Conservation (phyloP, 169 alveolate species). For the Eimeria zaria region DNA sequence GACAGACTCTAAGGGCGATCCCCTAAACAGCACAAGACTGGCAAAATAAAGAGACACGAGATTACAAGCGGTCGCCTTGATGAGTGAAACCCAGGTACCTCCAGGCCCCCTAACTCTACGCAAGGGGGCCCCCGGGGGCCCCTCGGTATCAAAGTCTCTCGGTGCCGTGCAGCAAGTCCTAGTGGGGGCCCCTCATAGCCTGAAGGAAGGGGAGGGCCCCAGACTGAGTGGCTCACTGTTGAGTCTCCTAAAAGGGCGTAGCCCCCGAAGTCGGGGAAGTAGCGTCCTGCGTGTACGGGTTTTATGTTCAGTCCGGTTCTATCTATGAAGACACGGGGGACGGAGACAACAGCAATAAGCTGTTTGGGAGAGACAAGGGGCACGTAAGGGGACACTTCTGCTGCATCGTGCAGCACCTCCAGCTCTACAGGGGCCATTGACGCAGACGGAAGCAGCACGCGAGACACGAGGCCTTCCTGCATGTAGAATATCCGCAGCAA, state of each 20-base stretch:
- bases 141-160: too few relatives aligned
- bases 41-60: too few relatives aligned
- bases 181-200: background rate
- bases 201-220: too few relatives aligned
- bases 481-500: background rate
- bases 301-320: slow-evolving; percentile 91
- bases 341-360: slow-evolving; percentile 87
- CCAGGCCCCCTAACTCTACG: too few relatives aligned
- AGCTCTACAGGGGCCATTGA: slow-evolving; percentile 87
- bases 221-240: background rate
- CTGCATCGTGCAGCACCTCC: slow-evolving; percentile 87
- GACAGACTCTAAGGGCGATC: too few relatives aligned
- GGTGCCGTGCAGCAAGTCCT: too few relatives aligned
- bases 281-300: slow-evolving; percentile 87
- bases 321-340: slow-evolving; percentile 92
- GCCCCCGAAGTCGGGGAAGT: slow-evolving; percentile 89
- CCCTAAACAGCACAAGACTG: too few relatives aligned
- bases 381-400: slow-evolving; percentile 84
- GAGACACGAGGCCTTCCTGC: slow-evolving; percentile 84
- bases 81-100: too few relatives aligned
- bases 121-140: too few relatives aligned
- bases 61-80: too few relatives aligned
- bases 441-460: slow-evolving; percentile 82
- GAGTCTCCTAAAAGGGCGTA: slow-evolving; percentile 86
- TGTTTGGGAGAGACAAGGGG: slow-evolving; percentile 84